These are phyloP conservation scores for Kwoniella sp. DNA, from an alignment of 768 basidiomycete species.

Conservation along the genomic window DNA sequence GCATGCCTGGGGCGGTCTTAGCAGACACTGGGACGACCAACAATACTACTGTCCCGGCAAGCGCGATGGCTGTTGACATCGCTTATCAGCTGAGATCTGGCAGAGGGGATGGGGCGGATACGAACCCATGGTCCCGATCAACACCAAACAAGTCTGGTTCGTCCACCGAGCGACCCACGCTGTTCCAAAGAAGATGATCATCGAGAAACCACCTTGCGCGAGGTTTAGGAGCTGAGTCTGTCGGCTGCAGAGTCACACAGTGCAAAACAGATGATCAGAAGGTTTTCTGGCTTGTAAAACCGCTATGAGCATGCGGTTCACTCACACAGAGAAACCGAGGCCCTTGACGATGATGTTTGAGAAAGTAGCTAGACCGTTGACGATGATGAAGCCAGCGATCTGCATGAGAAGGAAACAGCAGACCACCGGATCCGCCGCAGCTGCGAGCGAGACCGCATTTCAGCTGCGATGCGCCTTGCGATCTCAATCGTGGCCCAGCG, in stretches of 20 bases:
- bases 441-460: slow-evolving; percentile 30
- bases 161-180: slow-evolving; percentile 46
- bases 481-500: no score
- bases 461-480: slow-evolving; percentile 6
- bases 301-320: neutral
- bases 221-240: slow-evolving; percentile 63
- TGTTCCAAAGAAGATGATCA: slow-evolving; percentile 37
- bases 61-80: slow-evolving; percentile 56
- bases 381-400: slow-evolving; percentile 61
- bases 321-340: slow-evolving; percentile 59
- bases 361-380: slow-evolving; percentile 62
- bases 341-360: slow-evolving; percentile 62
- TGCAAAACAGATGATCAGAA: neutral
- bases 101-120: neutral
- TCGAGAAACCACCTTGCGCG: slow-evolving; percentile 55
- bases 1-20: slow-evolving; percentile 60
- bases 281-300: neutral
- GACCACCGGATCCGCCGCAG: slow-evolving; percentile 59
- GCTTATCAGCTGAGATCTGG: neutral
- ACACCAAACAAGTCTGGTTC: slow-evolving; percentile 60
- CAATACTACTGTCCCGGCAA: slow-evolving; percentile 62
- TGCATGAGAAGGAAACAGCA: slow-evolving; percentile 61
- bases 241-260: slow-evolving; percentile 30
- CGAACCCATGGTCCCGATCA: slow-evolving; percentile 59
- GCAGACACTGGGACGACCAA: slow-evolving; percentile 59